Evolutionary conservation across 805 yeast species (phyloP), one percentile per base, ranked within the genome.

Genomic region (Metschnikowia matae): DNA sequence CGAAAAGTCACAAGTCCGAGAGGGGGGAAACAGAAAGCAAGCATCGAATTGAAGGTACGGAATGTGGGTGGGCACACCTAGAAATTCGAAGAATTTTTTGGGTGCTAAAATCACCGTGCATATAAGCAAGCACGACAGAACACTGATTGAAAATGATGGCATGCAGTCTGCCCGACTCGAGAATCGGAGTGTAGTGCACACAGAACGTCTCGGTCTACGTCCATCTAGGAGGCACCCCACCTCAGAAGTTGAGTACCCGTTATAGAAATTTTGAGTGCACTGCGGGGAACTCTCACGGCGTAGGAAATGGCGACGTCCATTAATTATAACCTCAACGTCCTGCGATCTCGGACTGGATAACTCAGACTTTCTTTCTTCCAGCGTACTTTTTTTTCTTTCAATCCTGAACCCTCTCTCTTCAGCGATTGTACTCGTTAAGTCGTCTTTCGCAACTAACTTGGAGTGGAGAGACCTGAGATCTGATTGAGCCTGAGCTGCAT

Each of bases 211-310:
- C 26, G 44, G 15, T 42, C 36, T n/a, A 15, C n/a, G 29, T 20
- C 38, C 20, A 42, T 33, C 38, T 15, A n/a, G 34, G 21, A 42
- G 11, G 37, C 31, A 3, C 35, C 29, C 38, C 45, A 42, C 38
- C 38, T 21, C 5, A 33, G 34, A 42, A 33, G 17, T 20, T 42
- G 37, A 42, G 38, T 42, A 33, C 45, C 45, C 45, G 14, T 42
- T 33, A 32, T 15, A 41, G 45, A 15, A 42, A 33, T 42, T 42
- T 42, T 42, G 45, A 29, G 45, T 42, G 45, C 45, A 33, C 45
- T 33, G 45, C 45, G 45, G 45, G 45, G 45, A 42, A 42, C 4
- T 33, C 29, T 20, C 20, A 11, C 37, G 45, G 20, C 45, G 29
- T 42, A n/a, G 20, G n/a, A n/a, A 23, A n/a, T 11, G 34, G 15